Percentiles rank a stretch among this genome's conserved stretches.
phyloP scores from a whole-genome alignment of 2,329 filamentous ascomycete species.

The Pseudogymnoascus sp. region DNA sequence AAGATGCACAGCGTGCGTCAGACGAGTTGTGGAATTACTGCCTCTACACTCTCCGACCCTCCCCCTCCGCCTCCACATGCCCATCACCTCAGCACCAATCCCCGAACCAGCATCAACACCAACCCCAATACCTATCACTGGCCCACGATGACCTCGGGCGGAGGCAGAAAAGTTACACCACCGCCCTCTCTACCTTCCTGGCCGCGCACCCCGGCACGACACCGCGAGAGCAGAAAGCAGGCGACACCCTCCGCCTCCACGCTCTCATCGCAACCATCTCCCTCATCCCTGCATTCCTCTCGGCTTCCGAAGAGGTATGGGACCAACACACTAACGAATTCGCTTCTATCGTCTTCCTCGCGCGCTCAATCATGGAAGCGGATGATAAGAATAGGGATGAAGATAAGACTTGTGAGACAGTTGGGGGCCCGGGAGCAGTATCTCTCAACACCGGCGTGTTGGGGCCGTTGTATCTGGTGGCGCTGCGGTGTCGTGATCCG shows the following conservation, averaged over 20 bases:
- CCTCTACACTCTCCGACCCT: neutral
- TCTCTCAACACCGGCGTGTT: conserved; percentile 56
- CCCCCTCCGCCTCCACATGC: neutral
- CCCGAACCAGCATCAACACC: no score
- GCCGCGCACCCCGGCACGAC: neutral
- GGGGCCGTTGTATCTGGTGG: conserved; percentile 52
- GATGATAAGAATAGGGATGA: neutral
- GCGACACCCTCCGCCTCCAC: neutral
- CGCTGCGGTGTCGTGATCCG: conserved; percentile 52
- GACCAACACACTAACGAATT: neutral
- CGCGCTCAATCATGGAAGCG: neutral
- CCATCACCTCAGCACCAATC: neutral
- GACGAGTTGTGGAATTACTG: neutral
- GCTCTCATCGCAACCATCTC: neutral
- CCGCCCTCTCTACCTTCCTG: neutral
- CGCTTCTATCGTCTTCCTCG: neutral
- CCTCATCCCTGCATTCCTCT: neutral
- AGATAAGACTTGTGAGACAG: no score
- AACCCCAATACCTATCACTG: no score
- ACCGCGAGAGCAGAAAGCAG: neutral
- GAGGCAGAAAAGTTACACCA: no score
- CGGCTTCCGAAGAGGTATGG: neutral
- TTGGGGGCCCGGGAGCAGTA: no score
- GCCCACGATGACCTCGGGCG: no score
- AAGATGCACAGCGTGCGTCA: neutral